Evolutionary conservation across 1,284 basidiomycete genomes (phyloP).

Genomic region (Ceratobasidium sp.): DNA sequence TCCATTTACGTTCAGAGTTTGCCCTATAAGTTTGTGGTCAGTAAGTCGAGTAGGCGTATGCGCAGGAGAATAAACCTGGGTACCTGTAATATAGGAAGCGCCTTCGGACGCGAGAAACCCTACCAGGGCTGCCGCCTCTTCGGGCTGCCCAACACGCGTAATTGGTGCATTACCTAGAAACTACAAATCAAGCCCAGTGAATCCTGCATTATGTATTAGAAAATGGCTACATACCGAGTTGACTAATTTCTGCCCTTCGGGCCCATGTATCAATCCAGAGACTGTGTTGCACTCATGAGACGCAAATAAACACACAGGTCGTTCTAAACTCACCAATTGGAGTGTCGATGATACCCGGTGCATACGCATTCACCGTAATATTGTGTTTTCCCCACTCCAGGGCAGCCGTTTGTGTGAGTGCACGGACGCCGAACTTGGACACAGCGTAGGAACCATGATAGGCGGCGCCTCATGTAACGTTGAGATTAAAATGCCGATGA

Average conservation of each 20-base stretch:
- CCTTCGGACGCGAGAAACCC: slow-evolving; percentile 20
- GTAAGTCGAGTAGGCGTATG: not conserved
- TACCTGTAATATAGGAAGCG: slow-evolving; percentile 25
- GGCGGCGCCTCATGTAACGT: not conserved
- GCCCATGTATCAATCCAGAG: too few relatives aligned
- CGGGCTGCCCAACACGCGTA: slow-evolving; percentile 2
- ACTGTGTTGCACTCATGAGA: too few relatives aligned
- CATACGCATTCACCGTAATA: slow-evolving; percentile 40
- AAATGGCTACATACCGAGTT: too few relatives aligned
- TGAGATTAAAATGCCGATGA: too few relatives aligned
- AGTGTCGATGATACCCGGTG: slow-evolving; percentile 40
- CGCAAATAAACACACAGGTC: too few relatives aligned
- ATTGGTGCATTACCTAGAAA: slow-evolving; percentile 8
- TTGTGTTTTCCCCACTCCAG: slow-evolving; percentile 43
- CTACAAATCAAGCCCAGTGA: too few relatives aligned
- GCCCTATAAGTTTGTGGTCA: not conserved
- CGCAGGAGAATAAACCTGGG: not conserved
- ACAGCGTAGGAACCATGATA: slow-evolving; percentile 37
- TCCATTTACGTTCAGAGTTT: slow-evolving; percentile 6
- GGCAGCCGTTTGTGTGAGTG: slow-evolving; percentile 46
- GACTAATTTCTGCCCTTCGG: too few relatives aligned
- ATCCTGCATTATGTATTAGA: too few relatives aligned
- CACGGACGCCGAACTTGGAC: slow-evolving; percentile 48
- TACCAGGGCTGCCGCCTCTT: not conserved
- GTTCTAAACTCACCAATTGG: slow-evolving; percentile 36